Conservation (phyloP, 495 filamentous ascomycete genomes). For the Aspergillus asperescens region DNA sequence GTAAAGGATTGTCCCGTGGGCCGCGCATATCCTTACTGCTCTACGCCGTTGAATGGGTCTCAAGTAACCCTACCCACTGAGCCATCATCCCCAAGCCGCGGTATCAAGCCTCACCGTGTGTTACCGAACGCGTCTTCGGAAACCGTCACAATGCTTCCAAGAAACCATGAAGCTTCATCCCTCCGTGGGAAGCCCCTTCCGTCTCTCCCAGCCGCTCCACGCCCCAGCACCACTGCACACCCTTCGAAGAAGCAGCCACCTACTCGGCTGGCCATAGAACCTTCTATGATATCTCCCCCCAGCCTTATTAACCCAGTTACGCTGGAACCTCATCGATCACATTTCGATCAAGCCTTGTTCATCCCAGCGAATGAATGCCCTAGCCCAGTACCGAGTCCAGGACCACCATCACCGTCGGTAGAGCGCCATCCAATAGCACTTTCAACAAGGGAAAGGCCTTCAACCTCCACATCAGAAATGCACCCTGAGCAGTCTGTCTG, state of each 20-base stretch:
- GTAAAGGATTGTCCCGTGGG: slow-evolving; percentile 15
- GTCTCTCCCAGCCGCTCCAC: slow-evolving; percentile 28
- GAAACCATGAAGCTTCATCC: slow-evolving; percentile 25
- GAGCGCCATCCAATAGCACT: slow-evolving; percentile 36
- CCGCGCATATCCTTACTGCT: slow-evolving; percentile 29
- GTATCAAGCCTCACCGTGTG: slow-evolving; percentile 18
- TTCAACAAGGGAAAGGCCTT: slow-evolving; percentile 36
- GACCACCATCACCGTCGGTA: slow-evolving; percentile 31
- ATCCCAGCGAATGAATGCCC: slow-evolving; percentile 41
- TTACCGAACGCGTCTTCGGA: slow-evolving; percentile 27
- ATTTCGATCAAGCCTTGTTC: slow-evolving; percentile 44
- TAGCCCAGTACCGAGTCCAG: slow-evolving; percentile 40
- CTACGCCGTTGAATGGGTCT: slow-evolving; percentile 32
- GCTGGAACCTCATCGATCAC: slow-evolving; percentile 41
- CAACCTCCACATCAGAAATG: slow-evolving; percentile 39
- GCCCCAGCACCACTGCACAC: slow-evolving; percentile 15
- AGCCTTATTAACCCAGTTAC: slow-evolving; percentile 41
- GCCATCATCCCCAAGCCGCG: slow-evolving; percentile 28
- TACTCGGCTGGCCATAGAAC: slow-evolving; percentile 32
- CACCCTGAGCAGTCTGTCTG: slow-evolving; percentile 43
- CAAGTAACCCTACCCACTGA: slow-evolving; percentile 28
- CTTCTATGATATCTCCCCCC: slow-evolving; percentile 43
- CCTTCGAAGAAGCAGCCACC: slow-evolving; percentile 28
- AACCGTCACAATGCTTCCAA: slow-evolving; percentile 35
- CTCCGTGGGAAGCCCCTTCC: slow-evolving; percentile 37